Percentiles rank a stretch among this genome's conserved stretches.
phyloP scores from a whole-genome alignment of 371 early-diverging fungal species.

The Dinochytrium kinnereticum region DNA sequence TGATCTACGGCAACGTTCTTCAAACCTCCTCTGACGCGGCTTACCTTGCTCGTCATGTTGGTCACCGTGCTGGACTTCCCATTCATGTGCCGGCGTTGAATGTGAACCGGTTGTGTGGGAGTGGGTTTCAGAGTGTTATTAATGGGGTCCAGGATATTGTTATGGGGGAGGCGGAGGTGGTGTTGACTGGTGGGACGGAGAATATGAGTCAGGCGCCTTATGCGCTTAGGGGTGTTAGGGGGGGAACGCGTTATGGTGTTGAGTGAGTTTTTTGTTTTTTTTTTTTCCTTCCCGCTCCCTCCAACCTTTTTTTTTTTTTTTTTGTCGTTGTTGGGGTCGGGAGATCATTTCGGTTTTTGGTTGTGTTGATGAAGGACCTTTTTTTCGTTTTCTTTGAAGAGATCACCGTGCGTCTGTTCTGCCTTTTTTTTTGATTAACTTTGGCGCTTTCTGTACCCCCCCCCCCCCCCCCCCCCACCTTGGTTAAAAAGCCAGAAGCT shows the following conservation, averaged over 20 bases:
- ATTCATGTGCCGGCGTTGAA: conserved; percentile 84
- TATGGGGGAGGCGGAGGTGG: conserved; percentile 81
- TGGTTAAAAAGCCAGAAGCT: conserved; percentile 60
- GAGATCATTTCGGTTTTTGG: no score
- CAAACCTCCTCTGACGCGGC: conserved; percentile 82
- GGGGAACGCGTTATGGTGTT: conserved; percentile 85
- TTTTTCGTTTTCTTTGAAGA: neutral
- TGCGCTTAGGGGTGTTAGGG: conserved; percentile 76
- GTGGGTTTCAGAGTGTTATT: conserved; percentile 94
- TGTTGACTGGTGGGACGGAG: conserved; percentile 92
- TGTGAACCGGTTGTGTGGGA: conserved; percentile 95
- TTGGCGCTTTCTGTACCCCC: no score
- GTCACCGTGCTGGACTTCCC: conserved; percentile 83
- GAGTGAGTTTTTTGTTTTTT: conserved; percentile 53
- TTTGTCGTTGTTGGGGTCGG: no score
- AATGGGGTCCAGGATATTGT: conserved; percentile 91
- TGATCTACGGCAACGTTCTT: conserved; percentile 94
- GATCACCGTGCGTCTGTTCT: neutral
- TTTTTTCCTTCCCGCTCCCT: neutral
- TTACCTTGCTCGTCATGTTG: conserved; percentile 92
- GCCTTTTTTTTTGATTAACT: no score
- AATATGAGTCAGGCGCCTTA: conserved; percentile 93
- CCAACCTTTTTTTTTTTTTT: conserved; percentile 4
- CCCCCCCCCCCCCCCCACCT: neutral
- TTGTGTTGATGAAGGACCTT: no score